Conservation (phyloP, 2,329 filamentous ascomycete genomes). For the Seiridium cupressi region DNA sequence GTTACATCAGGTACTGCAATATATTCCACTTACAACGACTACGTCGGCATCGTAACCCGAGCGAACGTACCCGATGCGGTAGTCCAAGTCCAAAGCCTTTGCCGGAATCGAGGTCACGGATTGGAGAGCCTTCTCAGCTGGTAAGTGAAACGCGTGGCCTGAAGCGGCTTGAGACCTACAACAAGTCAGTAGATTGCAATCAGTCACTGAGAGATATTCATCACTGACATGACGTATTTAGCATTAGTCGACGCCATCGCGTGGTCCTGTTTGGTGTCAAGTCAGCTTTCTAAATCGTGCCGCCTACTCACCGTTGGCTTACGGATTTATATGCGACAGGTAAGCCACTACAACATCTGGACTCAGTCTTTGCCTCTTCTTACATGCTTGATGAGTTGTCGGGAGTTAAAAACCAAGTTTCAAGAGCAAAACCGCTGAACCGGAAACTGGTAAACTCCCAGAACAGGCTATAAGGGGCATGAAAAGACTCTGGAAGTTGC, state of each 20-base stretch:
- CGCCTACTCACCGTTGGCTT: background rate
- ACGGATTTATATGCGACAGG: slow-evolving; percentile 42
- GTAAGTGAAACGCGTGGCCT: slow-evolving; percentile 39
- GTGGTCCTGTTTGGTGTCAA: slow-evolving; percentile 27
- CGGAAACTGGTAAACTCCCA: too few relatives aligned
- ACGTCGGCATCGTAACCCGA: slow-evolving; percentile 49
- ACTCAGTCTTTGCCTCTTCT: too few relatives aligned
- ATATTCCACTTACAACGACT: slow-evolving; percentile 28
- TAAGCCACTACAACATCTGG: slow-evolving; percentile 20
- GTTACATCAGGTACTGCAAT: too few relatives aligned
- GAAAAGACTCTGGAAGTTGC: too few relatives aligned
- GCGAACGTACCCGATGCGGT: slow-evolving; percentile 41
- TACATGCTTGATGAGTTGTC: too few relatives aligned
- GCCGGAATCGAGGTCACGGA: slow-evolving; percentile 46
- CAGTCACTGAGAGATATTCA: background rate
- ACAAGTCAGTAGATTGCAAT: background rate
- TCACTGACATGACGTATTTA: slow-evolving; percentile 36
- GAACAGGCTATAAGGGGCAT: too few relatives aligned
- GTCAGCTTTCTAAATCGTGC: background rate
- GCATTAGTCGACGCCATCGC: slow-evolving; percentile 30
- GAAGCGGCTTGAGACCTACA: slow-evolving; percentile 35
- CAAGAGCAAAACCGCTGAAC: too few relatives aligned
- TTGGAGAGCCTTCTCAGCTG: slow-evolving; percentile 37
- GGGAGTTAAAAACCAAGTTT: too few relatives aligned
- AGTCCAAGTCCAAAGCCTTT: slow-evolving; percentile 36